A percentile compares a stretch with the other conserved stretches of the same genome.
These are phyloP conservation scores for Trichophyton mentagrophytes DNA, from an alignment of 2,329 filamentous ascomycete genomes.

Conservation along the genomic window DNA sequence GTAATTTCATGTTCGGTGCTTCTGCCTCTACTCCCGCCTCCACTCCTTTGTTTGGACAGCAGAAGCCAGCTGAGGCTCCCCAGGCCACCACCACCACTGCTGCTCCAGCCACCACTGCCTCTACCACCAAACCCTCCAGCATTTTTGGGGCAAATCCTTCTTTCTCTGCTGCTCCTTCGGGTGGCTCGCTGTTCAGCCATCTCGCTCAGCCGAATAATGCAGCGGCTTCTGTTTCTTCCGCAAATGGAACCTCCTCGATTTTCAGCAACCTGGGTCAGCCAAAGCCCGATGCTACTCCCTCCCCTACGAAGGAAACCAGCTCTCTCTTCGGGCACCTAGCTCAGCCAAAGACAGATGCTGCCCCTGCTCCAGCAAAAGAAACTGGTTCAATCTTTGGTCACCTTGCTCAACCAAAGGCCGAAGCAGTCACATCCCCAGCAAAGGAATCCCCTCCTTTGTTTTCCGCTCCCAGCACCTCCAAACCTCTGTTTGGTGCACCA, in stretches of 20 bases:
- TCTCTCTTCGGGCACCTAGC: neutral
- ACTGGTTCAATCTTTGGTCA: slow-evolving; percentile 4
- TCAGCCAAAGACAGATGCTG: neutral
- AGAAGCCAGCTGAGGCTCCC: neutral
- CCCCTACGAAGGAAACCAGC: neutral
- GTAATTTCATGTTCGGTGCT: slow-evolving; percentile 7
- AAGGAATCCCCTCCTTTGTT: neutral
- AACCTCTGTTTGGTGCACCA: neutral
- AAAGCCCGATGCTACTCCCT: too few species aligned
- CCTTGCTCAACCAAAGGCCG: neutral
- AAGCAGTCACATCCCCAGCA: neutral
- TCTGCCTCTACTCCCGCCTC: neutral
- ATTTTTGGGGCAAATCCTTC: slow-evolving; percentile 5
- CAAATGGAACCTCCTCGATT: neutral
- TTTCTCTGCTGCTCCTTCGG: neutral
- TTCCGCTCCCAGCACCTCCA: neutral
- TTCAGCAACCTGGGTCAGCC: too few species aligned
- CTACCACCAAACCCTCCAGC: neutral
- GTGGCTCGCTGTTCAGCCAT: slow-evolving; percentile 4
- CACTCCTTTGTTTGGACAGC: neutral
- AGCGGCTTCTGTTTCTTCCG: neutral
- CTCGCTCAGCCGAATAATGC: slow-evolving; percentile 6
- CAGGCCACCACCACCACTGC: neutral
- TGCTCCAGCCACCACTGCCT: neutral
- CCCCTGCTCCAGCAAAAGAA: neutral